Base-by-base conservation (phyloP, 371 early-diverging fungal species). In the Lichtheimia ramosa region DNA sequence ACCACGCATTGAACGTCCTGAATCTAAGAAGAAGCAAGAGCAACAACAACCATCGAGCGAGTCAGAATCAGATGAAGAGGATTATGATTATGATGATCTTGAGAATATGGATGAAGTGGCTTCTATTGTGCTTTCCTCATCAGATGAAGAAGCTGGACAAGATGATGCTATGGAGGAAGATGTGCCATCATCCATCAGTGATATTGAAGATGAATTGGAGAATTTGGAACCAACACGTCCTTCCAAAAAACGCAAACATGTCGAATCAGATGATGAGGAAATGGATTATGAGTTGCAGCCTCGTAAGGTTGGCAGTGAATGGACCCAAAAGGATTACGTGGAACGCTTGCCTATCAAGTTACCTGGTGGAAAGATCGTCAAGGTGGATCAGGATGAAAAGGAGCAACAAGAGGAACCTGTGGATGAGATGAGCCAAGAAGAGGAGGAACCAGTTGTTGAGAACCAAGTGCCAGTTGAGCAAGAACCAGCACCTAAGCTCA, bases 261-360 rank as follows among this genome's bases (percentile, higher is more conserved):
- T 28, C 18, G 79, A 74, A 12, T 83, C 84, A 5, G 88, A 87
- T 28, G 88, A 87, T 28, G 64, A 84, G 56, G 76, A 77, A 62
- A 82, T 82, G 81, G 84, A 84, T n/a, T 88, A 86, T 55, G 88
- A 88, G 61, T 68, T 64, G 56, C 69, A 67, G 24, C 84, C 85
- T n/a, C 80, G 88, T 59, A 75, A 75, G 48, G 68, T 77, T 0
- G 70, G 74, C 7, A 65, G 68, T 42, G 81, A 80, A 56, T 85
- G 88, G 88, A 68, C 73, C 23, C 61, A 70, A 18, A 82, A 83
- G 55, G 79, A 78, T 40, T 73, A 72, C 63, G 62, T 65, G 42
- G 79, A 71, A 6, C 79, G 82, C 41, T 63, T 88, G 52, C 89
- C 89, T 7, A 86, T 88, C 68, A 88, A 88, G 51, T 66, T 86